phyloP scores from a whole-genome alignment of 805 yeast genomes.

The Pichia membranifaciens region DNA sequence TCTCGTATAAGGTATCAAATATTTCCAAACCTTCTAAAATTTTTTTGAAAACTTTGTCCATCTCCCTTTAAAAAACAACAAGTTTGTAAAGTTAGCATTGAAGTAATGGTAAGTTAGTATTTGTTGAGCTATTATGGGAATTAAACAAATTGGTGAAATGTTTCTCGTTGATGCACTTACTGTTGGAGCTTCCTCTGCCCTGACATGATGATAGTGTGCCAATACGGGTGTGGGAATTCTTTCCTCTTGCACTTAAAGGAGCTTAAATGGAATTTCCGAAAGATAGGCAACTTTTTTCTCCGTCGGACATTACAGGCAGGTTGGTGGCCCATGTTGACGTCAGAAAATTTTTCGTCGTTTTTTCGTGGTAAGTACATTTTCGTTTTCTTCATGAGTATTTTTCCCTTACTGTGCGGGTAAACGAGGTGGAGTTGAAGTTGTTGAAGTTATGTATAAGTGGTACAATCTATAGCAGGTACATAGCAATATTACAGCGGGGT shows the following conservation, averaged over 20 bases:
- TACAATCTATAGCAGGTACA: too few relatives aligned
- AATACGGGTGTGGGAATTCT: neutral
- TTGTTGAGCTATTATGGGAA: neutral
- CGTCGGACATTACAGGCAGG: neutral
- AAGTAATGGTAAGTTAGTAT: too few relatives aligned
- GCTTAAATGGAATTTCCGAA: neutral
- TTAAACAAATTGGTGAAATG: neutral
- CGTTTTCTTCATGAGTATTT: neutral
- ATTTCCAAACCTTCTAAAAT: slow-evolving; percentile 51
- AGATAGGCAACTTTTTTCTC: too few relatives aligned
- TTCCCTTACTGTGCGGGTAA: too few relatives aligned
- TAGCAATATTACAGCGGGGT: too few relatives aligned
- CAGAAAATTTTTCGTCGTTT: slow-evolving; percentile 4
- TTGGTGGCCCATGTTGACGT: neutral
- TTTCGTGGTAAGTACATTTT: neutral
- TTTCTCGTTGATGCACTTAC: slow-evolving; percentile 22
- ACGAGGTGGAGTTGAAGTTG: neutral
- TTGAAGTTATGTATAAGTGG: neutral
- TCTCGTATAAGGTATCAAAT: slow-evolving; percentile 51
- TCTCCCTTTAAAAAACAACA: slow-evolving; percentile 34
- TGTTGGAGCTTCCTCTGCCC: slow-evolving; percentile 35
- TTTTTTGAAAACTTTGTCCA: slow-evolving; percentile 58
- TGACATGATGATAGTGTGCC: slow-evolving; percentile 24
- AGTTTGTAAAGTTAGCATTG: too few relatives aligned
- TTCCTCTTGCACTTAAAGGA: neutral